Evolutionary conservation across 208 protist genomes (phyloP), one percentile per base, ranked within the genome.

Genomic region (Acanthamoeba sp.): DNA sequence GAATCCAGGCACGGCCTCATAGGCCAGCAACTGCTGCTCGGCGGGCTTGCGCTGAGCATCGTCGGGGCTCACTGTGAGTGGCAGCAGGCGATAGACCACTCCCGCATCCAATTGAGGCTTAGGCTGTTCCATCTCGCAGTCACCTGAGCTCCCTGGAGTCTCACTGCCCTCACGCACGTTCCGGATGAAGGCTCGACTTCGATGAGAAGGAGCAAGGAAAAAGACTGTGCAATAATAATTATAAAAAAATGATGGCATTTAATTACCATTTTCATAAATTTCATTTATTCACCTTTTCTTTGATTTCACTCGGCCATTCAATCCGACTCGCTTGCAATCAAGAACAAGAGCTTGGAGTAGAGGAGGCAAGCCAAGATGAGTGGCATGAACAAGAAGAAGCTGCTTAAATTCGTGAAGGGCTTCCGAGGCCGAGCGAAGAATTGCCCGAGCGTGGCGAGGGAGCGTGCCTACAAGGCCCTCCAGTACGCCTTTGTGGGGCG

Each of bases 311-410:
- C 20, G 0, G 24, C 55, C 55, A 62, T 62, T 62, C 55, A 62
- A 62, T 62, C 24, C n/a, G n/a, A n/a, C n/a, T n/a, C n/a, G n/a
- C 55, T 22, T 22, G 52, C 52, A n/a, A 59, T 27, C 20, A 0
- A 62, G 6, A 62, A 62, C 55, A 73, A 40, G 27, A 22, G 27
- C 10, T 73, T 7, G n/a, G 5, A 18, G 29, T 9, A 84, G n/a
- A 84, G 32, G 62, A 40, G 55, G 45, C 45, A n/a, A 59, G 24
- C 45, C 3, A 87, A 18, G 45, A 87, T 91, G 85, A 73, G 85
- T 52, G 59, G 85, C 85, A 91, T 91, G 85, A 91, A 91, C 57
- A 91, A 91, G 57, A 64, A 91, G 40, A 91, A 91, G 55, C 85
- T 91, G 34, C 59, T 91, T 3, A 45, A 71, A 55, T 71, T 91